Percentiles rank a stretch among this genome's conserved stretches.
phyloP scores from a whole-genome alignment of 2,329 filamentous ascomycete genomes.

The Aspergillus pseudotamarii region DNA sequence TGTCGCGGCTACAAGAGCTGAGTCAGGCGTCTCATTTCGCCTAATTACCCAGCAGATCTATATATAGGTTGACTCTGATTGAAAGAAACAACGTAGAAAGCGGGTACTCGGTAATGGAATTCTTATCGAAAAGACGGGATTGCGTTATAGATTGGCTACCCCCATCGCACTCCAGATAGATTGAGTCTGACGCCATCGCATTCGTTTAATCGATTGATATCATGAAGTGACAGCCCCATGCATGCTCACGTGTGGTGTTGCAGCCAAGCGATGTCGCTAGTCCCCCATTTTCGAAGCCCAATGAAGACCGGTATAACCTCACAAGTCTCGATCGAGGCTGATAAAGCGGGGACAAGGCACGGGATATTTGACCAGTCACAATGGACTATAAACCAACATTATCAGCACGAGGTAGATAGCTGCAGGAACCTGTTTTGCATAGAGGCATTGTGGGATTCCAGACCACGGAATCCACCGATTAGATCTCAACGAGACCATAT shows the following conservation, averaged over 20 bases:
- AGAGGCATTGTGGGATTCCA: not conserved
- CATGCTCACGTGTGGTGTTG: slow-evolving; percentile 22
- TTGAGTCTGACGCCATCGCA: not conserved
- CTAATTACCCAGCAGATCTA: not conserved
- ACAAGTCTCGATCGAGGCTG: not conserved
- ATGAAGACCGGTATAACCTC: not conserved
- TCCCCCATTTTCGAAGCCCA: not conserved
- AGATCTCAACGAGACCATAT: not conserved
- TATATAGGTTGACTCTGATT: not conserved
- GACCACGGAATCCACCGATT: slow-evolving; percentile 2
- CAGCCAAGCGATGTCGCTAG: slow-evolving; percentile 4
- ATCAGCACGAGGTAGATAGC: not conserved
- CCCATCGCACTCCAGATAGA: not conserved
- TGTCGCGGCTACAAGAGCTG: not conserved
- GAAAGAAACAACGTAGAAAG: not conserved
- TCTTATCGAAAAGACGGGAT: not conserved
- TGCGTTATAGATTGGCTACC: not conserved
- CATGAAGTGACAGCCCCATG: slow-evolving; percentile 10
- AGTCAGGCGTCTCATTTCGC: not conserved
- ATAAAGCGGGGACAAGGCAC: slow-evolving; percentile 1
- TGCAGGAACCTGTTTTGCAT: slow-evolving; percentile 2
- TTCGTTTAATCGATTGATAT: not conserved
- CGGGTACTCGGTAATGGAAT: slow-evolving; percentile 1
- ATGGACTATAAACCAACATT: not conserved
- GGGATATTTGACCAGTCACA: not conserved